Base-by-base conservation (phyloP, 2,329 filamentous ascomycete species). In the Xylariaceae sp. region DNA sequence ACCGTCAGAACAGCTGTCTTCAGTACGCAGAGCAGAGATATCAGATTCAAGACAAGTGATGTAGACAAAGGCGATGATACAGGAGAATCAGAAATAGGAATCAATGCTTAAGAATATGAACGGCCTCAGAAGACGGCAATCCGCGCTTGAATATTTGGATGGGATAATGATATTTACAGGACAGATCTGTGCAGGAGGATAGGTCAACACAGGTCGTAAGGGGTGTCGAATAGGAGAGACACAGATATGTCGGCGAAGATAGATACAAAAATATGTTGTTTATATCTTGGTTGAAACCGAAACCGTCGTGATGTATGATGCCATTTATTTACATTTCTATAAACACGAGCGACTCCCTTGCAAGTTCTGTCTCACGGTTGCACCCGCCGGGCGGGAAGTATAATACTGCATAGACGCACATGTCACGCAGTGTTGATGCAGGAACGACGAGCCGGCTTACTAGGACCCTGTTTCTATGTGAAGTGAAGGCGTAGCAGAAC, bases 381-480 rank as follows among this genome's bases (percentile, higher is more conserved):
- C 44, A 51, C 47, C 56, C 17, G 55, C 45, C 9, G 34, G 9
- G 18, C 23, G 35, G 51, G 17, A 53, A 44, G 4, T 35, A 15
- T 30, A 50, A 11, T 34, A 34, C 11, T 30, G 18, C 7, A 50
- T 17, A 9, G 9, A 6, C 48, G 42, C 18, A 9, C 9, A 34
- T 13, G 57, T 64, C 60, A 62, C 62, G 60, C 64, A 50, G 69
- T n/a, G 1, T 6, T 67, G 66, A 68, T 68, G 68, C 63, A 66
- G 64, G 52, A n/a, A 44, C 54, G 54, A 56, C 23, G 52, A 15
- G 37, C 34, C 37, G 49, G 34, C 49, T 37, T 34, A 6, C 18
- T 30, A 34, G 15, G 7, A 15, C 23, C 8, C 23, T 49, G 9
- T 49, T 17, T 23, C 34, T 6, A 18, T 58, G 62, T 15, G 35